Conservation (phyloP, 2,329 filamentous ascomycete species). For the Colletotrichum destructivum region DNA sequence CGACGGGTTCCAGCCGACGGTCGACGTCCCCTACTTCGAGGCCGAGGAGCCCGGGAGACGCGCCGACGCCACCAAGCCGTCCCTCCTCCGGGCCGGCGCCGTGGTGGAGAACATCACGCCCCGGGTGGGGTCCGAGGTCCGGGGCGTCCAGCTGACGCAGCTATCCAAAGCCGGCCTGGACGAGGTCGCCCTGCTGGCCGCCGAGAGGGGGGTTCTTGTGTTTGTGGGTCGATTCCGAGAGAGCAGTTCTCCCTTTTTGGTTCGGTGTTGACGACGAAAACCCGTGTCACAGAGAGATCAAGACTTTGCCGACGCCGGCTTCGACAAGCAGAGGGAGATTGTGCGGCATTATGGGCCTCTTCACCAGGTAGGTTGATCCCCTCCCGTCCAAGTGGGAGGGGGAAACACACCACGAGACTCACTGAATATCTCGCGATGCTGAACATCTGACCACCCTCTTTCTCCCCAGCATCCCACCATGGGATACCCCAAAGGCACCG, state of each 20-base stretch:
- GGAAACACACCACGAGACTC: too few relatives aligned
- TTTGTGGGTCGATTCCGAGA: constrained; percentile 43
- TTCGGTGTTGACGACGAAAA: not conserved
- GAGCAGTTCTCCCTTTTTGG: constrained; percentile 44
- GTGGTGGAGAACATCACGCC: constrained; percentile 48
- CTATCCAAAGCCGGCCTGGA: constrained; percentile 47
- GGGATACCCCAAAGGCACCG: constrained; percentile 50
- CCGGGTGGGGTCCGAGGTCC: constrained; percentile 49
- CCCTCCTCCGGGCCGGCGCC: constrained; percentile 41
- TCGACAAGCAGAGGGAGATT: constrained; percentile 49
- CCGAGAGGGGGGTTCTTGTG: constrained; percentile 51
- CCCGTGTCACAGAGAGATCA: constrained; percentile 48
- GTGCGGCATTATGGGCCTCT: constrained; percentile 51
- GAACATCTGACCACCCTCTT: not conserved
- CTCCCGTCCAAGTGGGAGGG: too few relatives aligned
- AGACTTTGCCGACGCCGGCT: constrained; percentile 51
- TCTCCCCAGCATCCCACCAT: constrained; percentile 48
- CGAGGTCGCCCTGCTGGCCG: constrained; percentile 50
- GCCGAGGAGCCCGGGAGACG: constrained; percentile 50
- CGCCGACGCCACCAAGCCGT: constrained; percentile 48
- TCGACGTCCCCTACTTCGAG: constrained; percentile 48
- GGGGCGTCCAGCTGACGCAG: constrained; percentile 49
- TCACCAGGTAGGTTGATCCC: constrained; percentile 41
- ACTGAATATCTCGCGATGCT: too few relatives aligned
- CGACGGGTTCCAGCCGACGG: constrained; percentile 48